Base-by-base conservation (phyloP, 129 eudicot genomes). In the Saussurea involucrata region DNA sequence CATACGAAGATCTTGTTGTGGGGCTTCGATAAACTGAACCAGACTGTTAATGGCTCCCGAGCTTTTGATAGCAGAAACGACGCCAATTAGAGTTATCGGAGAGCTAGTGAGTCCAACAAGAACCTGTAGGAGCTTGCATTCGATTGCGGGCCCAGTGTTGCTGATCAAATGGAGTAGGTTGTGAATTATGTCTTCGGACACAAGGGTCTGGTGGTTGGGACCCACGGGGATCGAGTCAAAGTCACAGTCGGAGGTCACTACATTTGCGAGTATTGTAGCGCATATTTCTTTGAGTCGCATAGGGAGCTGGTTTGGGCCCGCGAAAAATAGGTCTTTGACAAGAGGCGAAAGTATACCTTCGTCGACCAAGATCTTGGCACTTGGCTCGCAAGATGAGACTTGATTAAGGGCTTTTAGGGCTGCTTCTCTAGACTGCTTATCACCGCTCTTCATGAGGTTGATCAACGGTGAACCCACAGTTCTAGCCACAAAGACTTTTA, bases 121-220 rank as follows among this genome's bases (percentile, higher is more conserved):
- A 46, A 91, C 96, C 76, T 94, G 97, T 34, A 94, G 78, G 24
- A 94, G 90, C 73, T 91, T 89, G 83, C 93, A 87, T 67, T 86
- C 98, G 17, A 93, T 94, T 5, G 95, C 75, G 5, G 98, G 97
- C 4, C 98, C 98, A 0, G 98, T 94, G 88, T 94, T 94, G 86
- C 90, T 91, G 58, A 94, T 94, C 33, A 94, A 86, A 69, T 87
- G 87, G 46, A 94, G 91, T 24, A 94, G 89, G 64, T 86, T 87
- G 57, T 94, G 98, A 73, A 94, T 77, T 36, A 82, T 87, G 74
- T 86, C 92, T 80, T 94, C 93, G 0, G 98, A 94, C 33, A 94
- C 92, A 0, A 94, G 82, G 18, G 96, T 91, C 64, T 87, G 92
- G 83, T 86, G 88, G 66, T 85, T 78, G 0, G 93, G 93, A 13